Evolutionary conservation across 164 flowering plant species (phyloP).

Genomic region (Buxus sempervirens): DNA sequence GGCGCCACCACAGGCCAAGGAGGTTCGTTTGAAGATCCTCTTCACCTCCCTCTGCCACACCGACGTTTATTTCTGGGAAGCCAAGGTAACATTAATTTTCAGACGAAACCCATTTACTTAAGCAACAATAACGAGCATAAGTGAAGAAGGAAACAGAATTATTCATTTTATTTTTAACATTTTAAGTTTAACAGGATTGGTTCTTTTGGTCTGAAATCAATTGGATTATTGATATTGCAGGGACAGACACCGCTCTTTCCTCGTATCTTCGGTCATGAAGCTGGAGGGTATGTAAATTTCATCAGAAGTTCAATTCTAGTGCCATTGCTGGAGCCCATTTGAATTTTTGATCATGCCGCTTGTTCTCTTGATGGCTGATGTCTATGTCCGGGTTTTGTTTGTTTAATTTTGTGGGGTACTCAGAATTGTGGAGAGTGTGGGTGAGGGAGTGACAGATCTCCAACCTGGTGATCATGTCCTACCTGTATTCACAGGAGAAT

Average conservation of each 20-base stretch:
- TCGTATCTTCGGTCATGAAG: constrained; percentile 56
- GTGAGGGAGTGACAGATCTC: constrained; percentile 61
- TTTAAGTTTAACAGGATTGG: neutral
- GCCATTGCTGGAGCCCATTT: neutral
- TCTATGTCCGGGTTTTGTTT: neutral
- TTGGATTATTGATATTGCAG: constrained; percentile 20
- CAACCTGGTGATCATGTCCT: constrained; percentile 65
- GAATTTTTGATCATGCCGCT: neutral
- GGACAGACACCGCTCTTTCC: constrained; percentile 52
- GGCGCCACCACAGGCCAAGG: constrained; percentile 43
- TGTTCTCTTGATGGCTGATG: neutral
- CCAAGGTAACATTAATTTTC: constrained; percentile 33
- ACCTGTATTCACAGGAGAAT: constrained; percentile 66
- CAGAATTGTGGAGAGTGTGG: constrained; percentile 66
- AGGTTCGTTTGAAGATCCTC: constrained; percentile 43
- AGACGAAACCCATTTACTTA: neutral
- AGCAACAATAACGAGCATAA: no score
- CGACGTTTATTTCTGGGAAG: constrained; percentile 57
- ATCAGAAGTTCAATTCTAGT: no score
- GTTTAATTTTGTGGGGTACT: neutral
- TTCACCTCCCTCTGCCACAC: constrained; percentile 54
- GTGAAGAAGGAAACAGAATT: neutral
- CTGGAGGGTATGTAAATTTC: constrained; percentile 42
- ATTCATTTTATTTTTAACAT: neutral
- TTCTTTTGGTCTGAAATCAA: neutral